Percentiles rank a stretch among this genome's conserved stretches.
phyloP scores from a whole-genome alignment of 768 basidiomycete species.

The Strobilomyces echinocephalus region DNA sequence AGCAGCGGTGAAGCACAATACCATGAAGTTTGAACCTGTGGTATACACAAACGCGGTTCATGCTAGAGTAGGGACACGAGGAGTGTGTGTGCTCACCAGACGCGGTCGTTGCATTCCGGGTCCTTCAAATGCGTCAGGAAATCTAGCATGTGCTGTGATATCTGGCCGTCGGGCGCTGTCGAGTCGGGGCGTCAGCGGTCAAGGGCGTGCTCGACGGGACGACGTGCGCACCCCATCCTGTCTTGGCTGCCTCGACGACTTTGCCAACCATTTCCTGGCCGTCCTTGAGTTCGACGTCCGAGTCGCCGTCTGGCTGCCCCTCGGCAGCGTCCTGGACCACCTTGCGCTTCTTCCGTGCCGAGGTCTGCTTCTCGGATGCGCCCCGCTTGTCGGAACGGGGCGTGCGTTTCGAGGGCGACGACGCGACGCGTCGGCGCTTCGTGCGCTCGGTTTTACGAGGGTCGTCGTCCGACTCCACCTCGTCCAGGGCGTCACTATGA shows the following conservation, averaged over 20 bases:
- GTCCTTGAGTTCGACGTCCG: constrained; percentile 43
- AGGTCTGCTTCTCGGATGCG: constrained; percentile 13
- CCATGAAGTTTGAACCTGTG: constrained; percentile 80
- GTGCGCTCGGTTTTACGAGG: background rate
- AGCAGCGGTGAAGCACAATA: constrained; percentile 20
- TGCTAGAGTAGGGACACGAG: background rate
- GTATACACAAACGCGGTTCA: constrained; percentile 22
- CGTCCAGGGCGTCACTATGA: constrained; percentile 46
- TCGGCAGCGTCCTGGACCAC: constrained; percentile 8
- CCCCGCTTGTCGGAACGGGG: constrained; percentile 19
- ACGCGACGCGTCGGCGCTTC: constrained; percentile 22
- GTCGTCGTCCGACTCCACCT: constrained; percentile 30
- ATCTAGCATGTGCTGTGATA: constrained; percentile 81
- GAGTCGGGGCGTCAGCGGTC: background rate
- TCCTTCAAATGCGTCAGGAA: constrained; percentile 69
- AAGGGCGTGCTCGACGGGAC: background rate
- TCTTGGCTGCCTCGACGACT: constrained; percentile 77
- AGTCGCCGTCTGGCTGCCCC: constrained; percentile 34
- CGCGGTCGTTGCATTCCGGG: constrained; percentile 76
- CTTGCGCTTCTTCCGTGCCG: constrained; percentile 25
- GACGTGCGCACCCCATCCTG: constrained; percentile 57
- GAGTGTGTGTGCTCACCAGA: constrained; percentile 50
- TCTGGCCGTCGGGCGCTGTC: constrained; percentile 75
- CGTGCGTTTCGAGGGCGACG: constrained; percentile 22
- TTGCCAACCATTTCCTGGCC: constrained; percentile 69